Evolutionary conservation across 305 asterid species (phyloP).

Genomic region (Andrographis paniculata): DNA sequence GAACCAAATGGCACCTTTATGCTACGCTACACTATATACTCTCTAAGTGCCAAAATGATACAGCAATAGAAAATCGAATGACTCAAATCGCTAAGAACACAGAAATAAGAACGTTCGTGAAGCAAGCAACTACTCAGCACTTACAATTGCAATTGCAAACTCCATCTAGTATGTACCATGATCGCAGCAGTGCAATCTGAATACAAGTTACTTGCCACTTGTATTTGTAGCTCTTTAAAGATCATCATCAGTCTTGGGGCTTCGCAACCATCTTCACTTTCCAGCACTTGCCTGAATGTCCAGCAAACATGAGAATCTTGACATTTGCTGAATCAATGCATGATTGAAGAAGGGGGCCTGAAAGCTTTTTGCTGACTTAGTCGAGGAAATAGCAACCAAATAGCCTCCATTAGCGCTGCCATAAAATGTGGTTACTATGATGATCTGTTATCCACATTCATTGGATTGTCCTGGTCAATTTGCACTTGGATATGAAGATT

Average conservation of each 20-base stretch:
- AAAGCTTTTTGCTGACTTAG: not conserved
- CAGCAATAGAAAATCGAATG: constrained; percentile 14
- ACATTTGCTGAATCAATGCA: constrained; percentile 7
- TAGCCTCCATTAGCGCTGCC: not conserved
- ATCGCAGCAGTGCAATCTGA: too few species aligned
- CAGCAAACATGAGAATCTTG: too few species aligned
- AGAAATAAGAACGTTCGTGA: constrained; percentile 18
- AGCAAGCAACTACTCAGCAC: constrained; percentile 33
- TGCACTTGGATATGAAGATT: constrained; percentile 56
- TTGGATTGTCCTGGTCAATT: constrained; percentile 47
- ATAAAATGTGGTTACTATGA: not conserved
- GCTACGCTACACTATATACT: constrained; percentile 27
- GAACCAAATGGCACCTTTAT: constrained; percentile 17
- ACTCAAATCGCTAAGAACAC: constrained; percentile 19
- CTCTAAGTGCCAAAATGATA: constrained; percentile 18
- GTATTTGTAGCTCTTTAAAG: constrained; percentile 25
- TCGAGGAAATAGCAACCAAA: not conserved
- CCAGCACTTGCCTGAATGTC: constrained; percentile 21
- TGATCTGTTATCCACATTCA: constrained; percentile 18
- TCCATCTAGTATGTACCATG: too few species aligned
- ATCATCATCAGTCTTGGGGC: not conserved
- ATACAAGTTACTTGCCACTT: too few species aligned
- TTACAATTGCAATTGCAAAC: constrained; percentile 45
- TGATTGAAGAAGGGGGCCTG: not conserved
- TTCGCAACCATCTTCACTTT: constrained; percentile 14